Evolutionary conservation across 768 basidiomycete genomes (phyloP).

Genomic region (Leccinum ochraceum): DNA sequence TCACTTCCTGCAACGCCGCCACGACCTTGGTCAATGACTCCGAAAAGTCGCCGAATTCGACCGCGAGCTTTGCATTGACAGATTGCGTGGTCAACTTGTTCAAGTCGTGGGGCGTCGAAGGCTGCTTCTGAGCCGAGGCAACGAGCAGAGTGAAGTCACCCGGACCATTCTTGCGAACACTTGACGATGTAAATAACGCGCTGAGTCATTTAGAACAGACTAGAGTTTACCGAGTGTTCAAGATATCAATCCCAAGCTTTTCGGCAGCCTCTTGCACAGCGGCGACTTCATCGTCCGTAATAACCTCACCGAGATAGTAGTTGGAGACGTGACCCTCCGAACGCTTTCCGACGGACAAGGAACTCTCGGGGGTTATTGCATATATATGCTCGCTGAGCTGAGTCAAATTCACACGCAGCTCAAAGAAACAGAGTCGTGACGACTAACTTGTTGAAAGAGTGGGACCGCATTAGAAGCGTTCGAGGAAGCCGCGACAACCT

Average conservation of each 20-base stretch:
- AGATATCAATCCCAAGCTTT: conserved; percentile 67
- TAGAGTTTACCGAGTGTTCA: conserved; percentile 71
- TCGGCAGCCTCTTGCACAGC: conserved; percentile 76
- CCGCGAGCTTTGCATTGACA: conserved; percentile 51
- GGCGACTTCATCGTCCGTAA: conserved; percentile 77
- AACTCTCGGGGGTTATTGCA: conserved; percentile 58
- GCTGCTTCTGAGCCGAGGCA: conserved; percentile 59
- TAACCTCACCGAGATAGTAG: conserved; percentile 78
- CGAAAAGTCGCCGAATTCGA: conserved; percentile 79
- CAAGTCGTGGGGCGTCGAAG: conserved; percentile 46
- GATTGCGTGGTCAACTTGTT: conserved; percentile 48
- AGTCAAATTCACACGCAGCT: conserved; percentile 2
- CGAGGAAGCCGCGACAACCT: conserved; percentile 59
- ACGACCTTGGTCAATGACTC: conserved; percentile 54
- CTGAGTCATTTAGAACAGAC: neutral
- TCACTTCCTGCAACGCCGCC: conserved; percentile 59
- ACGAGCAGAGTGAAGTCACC: conserved; percentile 69
- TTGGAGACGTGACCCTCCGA: conserved; percentile 76
- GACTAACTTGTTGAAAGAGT: conserved; percentile 63
- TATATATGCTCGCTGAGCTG: conserved; percentile 81
- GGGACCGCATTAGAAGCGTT: conserved; percentile 54
- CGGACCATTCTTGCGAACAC: conserved; percentile 68
- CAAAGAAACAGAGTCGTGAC: neutral
- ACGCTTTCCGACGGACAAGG: conserved; percentile 79
- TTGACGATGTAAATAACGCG: conserved; percentile 28